These are phyloP conservation scores for Nephelium lappaceum DNA, from an alignment of 345 rosid species.

Conservation along the genomic window DNA sequence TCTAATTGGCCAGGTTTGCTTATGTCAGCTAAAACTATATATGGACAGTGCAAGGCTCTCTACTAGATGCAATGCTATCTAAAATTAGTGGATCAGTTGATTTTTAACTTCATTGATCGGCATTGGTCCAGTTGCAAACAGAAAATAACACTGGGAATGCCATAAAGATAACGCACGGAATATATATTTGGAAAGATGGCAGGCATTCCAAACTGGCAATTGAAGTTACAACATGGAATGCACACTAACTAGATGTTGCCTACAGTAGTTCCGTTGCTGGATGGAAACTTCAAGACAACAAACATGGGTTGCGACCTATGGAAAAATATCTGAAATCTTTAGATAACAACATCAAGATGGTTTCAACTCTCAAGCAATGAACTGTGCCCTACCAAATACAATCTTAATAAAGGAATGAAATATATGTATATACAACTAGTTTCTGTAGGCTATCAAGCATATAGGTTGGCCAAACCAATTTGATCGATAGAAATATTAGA, in stretches of 20 bases:
- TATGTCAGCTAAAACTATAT: neutral
- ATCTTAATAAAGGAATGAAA: neutral
- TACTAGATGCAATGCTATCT: neutral
- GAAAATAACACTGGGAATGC: neutral
- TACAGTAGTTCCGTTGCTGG: neutral
- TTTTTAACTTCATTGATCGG: neutral
- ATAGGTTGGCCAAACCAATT: conserved; percentile 1
- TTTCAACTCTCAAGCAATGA: neutral
- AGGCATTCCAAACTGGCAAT: neutral
- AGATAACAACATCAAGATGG: neutral
- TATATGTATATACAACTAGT: neutral
- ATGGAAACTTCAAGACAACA: neutral
- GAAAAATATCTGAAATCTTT: neutral
- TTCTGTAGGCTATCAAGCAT: neutral
- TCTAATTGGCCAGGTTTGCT: neutral
- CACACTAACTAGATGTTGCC: neutral
- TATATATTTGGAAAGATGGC: neutral
- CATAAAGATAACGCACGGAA: neutral
- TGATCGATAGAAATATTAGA: neutral
- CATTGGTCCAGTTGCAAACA: neutral
- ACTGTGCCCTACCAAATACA: neutral
- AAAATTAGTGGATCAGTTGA: neutral
- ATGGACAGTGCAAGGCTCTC: neutral
- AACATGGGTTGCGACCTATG: neutral
- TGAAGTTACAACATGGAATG: neutral